Base-by-base conservation (phyloP, 306 rosid genomes). In the Cucurbita pepo region DNA sequence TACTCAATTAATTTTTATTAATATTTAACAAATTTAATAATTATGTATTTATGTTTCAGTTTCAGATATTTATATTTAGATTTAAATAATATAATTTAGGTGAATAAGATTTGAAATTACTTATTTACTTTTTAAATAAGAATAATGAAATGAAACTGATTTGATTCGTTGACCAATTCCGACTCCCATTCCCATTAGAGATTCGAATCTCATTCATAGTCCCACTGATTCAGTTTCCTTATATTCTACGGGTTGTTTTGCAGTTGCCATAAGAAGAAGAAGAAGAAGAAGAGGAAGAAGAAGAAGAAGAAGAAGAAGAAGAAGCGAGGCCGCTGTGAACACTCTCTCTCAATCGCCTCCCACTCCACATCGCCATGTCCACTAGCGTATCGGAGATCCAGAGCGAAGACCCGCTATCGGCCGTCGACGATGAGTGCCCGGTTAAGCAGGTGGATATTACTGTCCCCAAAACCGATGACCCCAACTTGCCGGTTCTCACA, bases 381-480 rank as follows among this genome's bases (percentile, higher is more conserved):
- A 62, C 25, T 4, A 6, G 14, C 7, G 38, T 73, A 36, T 38
- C 48, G 16, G 82, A 75, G 56, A 73, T 57, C 19, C 82, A 78
- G 67, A 59, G 11, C 9, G 59, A 19, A 9, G 53, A 67, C 11
- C 18, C 15, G 38, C 4, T 22, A 7, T 41, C 38, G 58, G 78
- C 78, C 60, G 83, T 59, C 21, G 54, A 60, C 13, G 86, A 83
- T 3, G 83, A 83, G 16, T 79, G 91, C 44, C 69, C 83, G 8
- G 64, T 92, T 10, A 80, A 81, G 56, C 90, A 92, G 69, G 98
- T 90, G 10, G 96, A 86, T 6, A 74, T 92, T 1, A 92, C 96
- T 0, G 96, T 92, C 48, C 88, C 96, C 0, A 92, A 88, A 69
- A 90, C 89, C 0, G 96, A 92, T 55, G 98, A 92, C 44, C 87